Evolutionary conservation across 805 yeast genomes (phyloP), one percentile per base, ranked within the genome.

Genomic region (Tetrapisispora iriomotensis): DNA sequence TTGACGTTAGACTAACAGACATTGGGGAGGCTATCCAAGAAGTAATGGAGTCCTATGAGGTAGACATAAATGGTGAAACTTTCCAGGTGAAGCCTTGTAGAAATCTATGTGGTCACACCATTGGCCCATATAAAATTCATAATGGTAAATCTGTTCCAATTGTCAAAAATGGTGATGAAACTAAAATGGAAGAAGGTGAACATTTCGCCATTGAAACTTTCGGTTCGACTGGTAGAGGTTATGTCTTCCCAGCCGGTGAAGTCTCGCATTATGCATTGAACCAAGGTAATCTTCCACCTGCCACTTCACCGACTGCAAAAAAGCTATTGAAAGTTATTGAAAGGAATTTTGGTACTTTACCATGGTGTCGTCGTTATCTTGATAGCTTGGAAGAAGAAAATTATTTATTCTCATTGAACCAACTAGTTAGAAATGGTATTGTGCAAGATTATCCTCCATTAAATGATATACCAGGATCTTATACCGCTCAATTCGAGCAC

Each of bases 171-270:
- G 90, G 87, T 7, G 98, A 92, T 60, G 74, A 74, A 61, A 92
- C 97, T 9, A 90, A 90, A 71, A 90, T 92, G 96, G 99, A 92
- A 62, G 99, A 92, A 67, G 96, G 96, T 46, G 98, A 92, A 62
- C 80, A 86, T 2, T 90, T 85, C 69, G 99, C 99, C 44, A 90
- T 92, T 56, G 99, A 92, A 66, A 92, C 99, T 3, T 92, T 92
- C 56, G 98, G 98, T 10, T 75, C 95, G 32, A 92, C 98, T 1
- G 99, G 99, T 45, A 75, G 82, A 43, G 99, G 97, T 27, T 81
- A 79, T 51, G 97, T 92, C 26, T 66, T 79, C 35, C 67, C 77
- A 7, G 81, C 77, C 44, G 98, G 98, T 34, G 98, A 92, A 64
- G 82, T 90, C 53, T 87, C 96, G 12, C 99, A 92, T 65, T 92